These are phyloP conservation scores for Davidsoniella australis DNA, from an alignment of 2,329 filamentous ascomycete genomes.

Conservation along the genomic window DNA sequence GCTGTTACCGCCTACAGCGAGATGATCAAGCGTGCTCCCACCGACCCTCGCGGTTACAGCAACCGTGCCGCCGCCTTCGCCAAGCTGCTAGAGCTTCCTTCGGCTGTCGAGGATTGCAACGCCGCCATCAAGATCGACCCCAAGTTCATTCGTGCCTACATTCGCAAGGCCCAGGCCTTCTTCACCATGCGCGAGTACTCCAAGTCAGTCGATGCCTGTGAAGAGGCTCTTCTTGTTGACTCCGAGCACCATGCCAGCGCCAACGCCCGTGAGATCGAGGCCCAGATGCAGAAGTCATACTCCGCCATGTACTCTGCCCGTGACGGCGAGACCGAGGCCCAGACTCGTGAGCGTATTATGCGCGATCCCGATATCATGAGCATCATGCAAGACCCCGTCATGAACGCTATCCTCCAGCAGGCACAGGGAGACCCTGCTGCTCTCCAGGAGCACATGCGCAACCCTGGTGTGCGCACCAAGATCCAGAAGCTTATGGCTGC, in stretches of 20 bases:
- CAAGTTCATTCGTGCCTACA: slow-evolving; percentile 87
- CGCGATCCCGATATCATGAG: slow-evolving; percentile 86
- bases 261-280: slow-evolving; percentile 80
- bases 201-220: slow-evolving; percentile 79
- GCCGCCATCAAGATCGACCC: slow-evolving; percentile 78
- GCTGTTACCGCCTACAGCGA: slow-evolving; percentile 88
- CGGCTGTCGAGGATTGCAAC: slow-evolving; percentile 83
- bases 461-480: slow-evolving; percentile 67
- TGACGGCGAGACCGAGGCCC: slow-evolving; percentile 88
- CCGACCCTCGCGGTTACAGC: slow-evolving; percentile 86
- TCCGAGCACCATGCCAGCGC: slow-evolving; percentile 49
- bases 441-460: slow-evolving; percentile 93
- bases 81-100: slow-evolving; percentile 91
- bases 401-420: slow-evolving; percentile 95
- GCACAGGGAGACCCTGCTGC: slow-evolving; percentile 86
- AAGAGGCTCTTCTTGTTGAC: slow-evolving; percentile 64
- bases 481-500: slow-evolving; percentile 90
- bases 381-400: slow-evolving; percentile 89
- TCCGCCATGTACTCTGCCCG: slow-evolving; percentile 76
- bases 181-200: slow-evolving; percentile 98
- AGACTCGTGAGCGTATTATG: slow-evolving; percentile 82
- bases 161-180: slow-evolving; percentile 88
- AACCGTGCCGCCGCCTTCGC: slow-evolving; percentile 95
- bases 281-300: slow-evolving; percentile 85
- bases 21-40: slow-evolving; percentile 89